phyloP scores from a whole-genome alignment of 306 rosid genomes.

The Hippophae rhamnoides region DNA sequence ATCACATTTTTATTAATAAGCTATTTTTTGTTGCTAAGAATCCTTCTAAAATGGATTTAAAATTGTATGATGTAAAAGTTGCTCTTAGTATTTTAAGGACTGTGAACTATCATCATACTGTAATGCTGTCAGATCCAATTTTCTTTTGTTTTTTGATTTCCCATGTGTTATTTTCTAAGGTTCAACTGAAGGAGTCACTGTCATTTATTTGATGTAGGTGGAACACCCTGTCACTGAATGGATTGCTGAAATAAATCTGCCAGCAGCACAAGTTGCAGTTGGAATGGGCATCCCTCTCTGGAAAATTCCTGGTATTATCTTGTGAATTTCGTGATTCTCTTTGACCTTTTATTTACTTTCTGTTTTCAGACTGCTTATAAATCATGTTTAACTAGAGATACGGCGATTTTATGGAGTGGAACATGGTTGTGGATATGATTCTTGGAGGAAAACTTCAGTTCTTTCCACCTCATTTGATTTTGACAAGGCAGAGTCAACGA shows the following conservation, averaged over 20 bases:
- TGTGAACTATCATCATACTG: conserved; percentile 2
- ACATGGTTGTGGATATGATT: conserved; percentile 88
- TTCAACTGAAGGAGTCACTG: conserved; percentile 12
- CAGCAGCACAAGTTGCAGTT: conserved; percentile 93
- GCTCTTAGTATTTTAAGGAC: background rate
- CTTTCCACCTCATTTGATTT: conserved; percentile 80
- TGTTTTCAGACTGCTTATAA: conserved; percentile 10
- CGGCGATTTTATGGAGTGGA: conserved; percentile 90
- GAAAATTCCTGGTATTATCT: conserved; percentile 85
- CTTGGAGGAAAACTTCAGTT: conserved; percentile 80
- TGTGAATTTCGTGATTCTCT: conserved; percentile 11
- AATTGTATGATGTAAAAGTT: background rate
- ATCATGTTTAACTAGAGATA: conserved; percentile 51
- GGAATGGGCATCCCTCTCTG: conserved; percentile 99
- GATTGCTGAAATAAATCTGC: conserved; percentile 93
- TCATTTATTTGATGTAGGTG: conserved; percentile 43
- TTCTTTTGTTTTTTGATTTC: conserved; percentile 2
- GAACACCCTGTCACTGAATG: conserved; percentile 99
- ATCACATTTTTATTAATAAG: background rate
- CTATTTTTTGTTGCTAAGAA: no score
- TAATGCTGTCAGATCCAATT: conserved; percentile 10
- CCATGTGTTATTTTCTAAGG: background rate
- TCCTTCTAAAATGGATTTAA: background rate
- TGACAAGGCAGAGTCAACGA: conserved; percentile 74
- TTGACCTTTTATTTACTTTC: conserved; percentile 3